Percentiles rank a stretch among this genome's conserved stretches.
Evolutionary conservation across 257 asterid genomes (phyloP).

Genomic region (Solanum tarapatanum): DNA sequence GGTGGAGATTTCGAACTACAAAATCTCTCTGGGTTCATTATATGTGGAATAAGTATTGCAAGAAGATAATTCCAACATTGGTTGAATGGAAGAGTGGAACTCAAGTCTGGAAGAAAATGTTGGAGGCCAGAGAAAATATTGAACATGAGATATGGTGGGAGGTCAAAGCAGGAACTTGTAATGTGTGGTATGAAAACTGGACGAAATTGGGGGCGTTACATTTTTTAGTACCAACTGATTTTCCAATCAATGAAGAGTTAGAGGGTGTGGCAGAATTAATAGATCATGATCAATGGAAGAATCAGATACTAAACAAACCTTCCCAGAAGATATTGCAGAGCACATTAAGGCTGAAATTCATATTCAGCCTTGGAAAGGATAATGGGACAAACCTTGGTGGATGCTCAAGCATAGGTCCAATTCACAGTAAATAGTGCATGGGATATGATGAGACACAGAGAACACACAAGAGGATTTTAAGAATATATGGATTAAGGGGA

Average conservation of each 20-base stretch:
- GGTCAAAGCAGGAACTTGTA: neutral
- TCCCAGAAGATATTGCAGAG: neutral
- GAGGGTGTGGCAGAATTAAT: neutral
- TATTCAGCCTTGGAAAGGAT: neutral
- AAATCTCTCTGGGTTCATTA: too few relatives aligned
- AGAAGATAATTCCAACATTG: too few relatives aligned
- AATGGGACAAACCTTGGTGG: neutral
- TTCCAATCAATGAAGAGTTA: neutral
- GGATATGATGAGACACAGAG: neutral
- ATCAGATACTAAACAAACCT: neutral
- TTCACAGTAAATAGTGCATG: neutral
- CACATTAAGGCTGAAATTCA: neutral
- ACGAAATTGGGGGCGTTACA: neutral
- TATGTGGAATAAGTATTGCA: too few relatives aligned
- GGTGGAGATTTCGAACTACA: neutral
- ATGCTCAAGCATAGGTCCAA: neutral
- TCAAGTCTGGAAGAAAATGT: neutral
- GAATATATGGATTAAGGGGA: neutral
- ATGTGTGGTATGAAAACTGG: neutral
- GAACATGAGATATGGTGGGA: neutral
- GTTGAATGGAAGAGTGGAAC: too few relatives aligned
- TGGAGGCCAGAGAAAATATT: neutral
- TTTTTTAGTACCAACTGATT: neutral
- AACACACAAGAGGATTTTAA: neutral
- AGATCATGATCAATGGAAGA: neutral